A percentile compares a stretch with the other conserved stretches of the same genome.
These are phyloP conservation scores for Gossypium aridum DNA, from an alignment of 441 rosid genomes.

Conservation along the genomic window DNA sequence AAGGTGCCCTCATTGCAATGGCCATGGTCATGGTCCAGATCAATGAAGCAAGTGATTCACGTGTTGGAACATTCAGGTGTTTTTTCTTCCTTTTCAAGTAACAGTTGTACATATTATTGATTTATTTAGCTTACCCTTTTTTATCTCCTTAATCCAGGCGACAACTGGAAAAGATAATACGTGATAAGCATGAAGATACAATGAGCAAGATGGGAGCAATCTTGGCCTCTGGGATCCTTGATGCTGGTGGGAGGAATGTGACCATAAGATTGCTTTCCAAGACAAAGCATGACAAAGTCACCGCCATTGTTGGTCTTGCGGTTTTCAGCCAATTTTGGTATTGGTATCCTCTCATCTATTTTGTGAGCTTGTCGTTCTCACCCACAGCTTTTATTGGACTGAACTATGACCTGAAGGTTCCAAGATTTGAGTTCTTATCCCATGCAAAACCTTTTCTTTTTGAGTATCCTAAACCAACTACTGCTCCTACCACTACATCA, in stretches of 20 bases:
- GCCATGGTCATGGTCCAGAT: not conserved
- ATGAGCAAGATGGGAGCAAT: not conserved
- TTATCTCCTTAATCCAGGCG: not conserved
- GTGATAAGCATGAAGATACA: not conserved
- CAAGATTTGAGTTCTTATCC: constrained; percentile 87
- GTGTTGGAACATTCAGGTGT: constrained; percentile 54
- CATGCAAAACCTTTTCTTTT: constrained; percentile 86
- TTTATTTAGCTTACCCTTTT: constrained; percentile 13
- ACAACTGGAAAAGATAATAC: not conserved
- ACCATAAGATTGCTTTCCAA: not conserved
- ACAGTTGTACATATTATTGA: constrained; percentile 16
- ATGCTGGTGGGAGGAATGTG: not conserved
- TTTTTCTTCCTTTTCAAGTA: constrained; percentile 7
- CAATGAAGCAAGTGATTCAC: not conserved
- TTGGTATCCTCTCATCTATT: not conserved
- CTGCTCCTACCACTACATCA: constrained; percentile 66
- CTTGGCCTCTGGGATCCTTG: not conserved
- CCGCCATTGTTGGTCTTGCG: not conserved
- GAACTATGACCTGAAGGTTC: constrained; percentile 40
- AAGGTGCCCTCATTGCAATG: not conserved
- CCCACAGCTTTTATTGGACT: not conserved
- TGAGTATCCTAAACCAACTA: constrained; percentile 87
- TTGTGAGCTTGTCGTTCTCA: not conserved
- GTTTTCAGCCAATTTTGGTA: not conserved
- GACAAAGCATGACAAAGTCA: not conserved